Conservation (phyloP, 805 yeast genomes). For the Saccharomyces kudriavzevii region DNA sequence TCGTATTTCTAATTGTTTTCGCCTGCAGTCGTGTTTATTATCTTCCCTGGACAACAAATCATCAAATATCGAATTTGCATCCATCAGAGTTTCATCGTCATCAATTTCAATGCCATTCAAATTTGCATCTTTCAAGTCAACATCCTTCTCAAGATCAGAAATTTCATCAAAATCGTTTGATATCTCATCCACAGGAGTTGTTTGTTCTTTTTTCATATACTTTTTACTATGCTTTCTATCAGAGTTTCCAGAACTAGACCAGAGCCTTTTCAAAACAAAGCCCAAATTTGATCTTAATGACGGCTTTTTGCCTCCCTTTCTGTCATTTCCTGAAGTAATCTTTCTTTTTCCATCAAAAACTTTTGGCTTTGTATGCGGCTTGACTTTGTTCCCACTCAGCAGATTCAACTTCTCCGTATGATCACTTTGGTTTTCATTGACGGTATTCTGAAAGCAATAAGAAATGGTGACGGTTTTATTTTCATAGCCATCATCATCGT, state of each 20-base stretch:
- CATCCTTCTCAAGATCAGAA: slow-evolving; percentile 1
- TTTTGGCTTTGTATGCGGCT: background rate
- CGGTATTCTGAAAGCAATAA: background rate
- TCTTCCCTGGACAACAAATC: slow-evolving; percentile 21
- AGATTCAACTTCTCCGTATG: background rate
- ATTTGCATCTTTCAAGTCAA: background rate
- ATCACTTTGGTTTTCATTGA: background rate
- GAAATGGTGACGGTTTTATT: background rate
- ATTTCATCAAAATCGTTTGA: background rate
- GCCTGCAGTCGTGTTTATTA: slow-evolving; percentile 4
- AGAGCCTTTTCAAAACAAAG: background rate
- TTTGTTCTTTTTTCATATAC: background rate
- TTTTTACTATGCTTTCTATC: background rate
- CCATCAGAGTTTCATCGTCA: slow-evolving; percentile 19
- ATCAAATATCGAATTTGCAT: slow-evolving; percentile 26
- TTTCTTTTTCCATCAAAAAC: background rate
- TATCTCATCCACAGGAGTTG: background rate
- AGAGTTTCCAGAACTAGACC: background rate
- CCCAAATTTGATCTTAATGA: background rate
- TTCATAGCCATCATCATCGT: background rate
- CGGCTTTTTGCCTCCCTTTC: background rate
- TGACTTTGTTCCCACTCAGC: background rate
- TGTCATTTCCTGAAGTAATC: background rate
- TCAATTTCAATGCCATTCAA: slow-evolving; percentile 2
- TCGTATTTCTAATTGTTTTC: slow-evolving; percentile 8